Evolutionary conservation across 2,329 filamentous ascomycete genomes (phyloP).

Genomic region (Cadophora sp.): DNA sequence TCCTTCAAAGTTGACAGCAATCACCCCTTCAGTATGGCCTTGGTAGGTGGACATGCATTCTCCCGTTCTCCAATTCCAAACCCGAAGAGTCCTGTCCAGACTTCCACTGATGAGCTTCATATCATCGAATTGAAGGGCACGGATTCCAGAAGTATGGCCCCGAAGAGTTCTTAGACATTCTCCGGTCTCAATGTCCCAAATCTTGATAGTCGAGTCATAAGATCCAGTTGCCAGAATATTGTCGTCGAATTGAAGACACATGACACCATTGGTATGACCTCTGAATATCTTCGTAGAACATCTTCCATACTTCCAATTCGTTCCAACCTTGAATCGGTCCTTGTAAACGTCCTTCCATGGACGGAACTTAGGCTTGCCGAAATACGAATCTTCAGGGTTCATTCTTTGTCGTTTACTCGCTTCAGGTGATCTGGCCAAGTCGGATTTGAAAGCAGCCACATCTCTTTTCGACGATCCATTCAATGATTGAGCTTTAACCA

Average conservation of each 20-base stretch:
- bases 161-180: constrained; percentile 83
- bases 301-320: constrained; percentile 96
- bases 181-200: constrained; percentile 93
- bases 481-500: constrained; percentile 22
- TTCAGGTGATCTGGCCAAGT: constrained; percentile 26
- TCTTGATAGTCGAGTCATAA: constrained; percentile 93
- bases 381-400: constrained; percentile 35
- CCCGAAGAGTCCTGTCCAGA: constrained; percentile 84
- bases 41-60: constrained; percentile 82
- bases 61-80: constrained; percentile 97
- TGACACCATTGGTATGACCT: constrained; percentile 88
- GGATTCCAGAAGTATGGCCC: constrained; percentile 84
- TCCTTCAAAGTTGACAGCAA: constrained; percentile 86
- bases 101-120: constrained; percentile 90
- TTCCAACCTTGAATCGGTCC: constrained; percentile 92
- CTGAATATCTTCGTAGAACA: constrained; percentile 85
- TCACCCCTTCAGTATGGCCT: constrained; percentile 82
- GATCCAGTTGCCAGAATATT: constrained; percentile 92
- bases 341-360: constrained; percentile 98
- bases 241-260: constrained; percentile 74
- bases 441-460: constrained; percentile 34
- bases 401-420: constrained; percentile 38
- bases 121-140: constrained; percentile 92
- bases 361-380: constrained; percentile 58
- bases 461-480: constrained; percentile 39